Evolutionary conservation across 257 asterid species (phyloP), one percentile per base, ranked within the genome.

Genomic region (Apocynum venetum): DNA sequence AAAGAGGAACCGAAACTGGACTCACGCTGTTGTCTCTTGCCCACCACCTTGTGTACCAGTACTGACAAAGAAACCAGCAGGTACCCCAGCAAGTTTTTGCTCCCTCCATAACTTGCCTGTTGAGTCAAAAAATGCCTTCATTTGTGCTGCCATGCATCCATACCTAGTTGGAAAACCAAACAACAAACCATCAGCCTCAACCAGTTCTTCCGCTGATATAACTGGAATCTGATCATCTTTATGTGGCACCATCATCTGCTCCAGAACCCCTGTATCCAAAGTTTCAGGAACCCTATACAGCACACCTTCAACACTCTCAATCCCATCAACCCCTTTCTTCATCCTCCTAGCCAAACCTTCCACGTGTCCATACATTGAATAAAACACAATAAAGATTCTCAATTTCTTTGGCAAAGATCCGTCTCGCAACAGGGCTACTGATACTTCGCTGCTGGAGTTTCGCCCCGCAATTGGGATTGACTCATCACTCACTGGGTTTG

Each of bases 31-130:
- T 15, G 92, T 86, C 80, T 88, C 92, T 44, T 88, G 92, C 43
- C 92, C 92, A n/a, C 92, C 92, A 10, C 90, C 90, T 75, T 88
- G 92, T 1, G 92, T 88, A 12, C 90, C 92, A 14, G 90, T 86
- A 73, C 90, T 83, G 52, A 86, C 89, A 65, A 88, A 88, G 77
- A 87, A 85, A 19, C 93, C 91, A 0, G 92, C 90, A 3, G 91
- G 93, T 11, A 83, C 70, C 13, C 91, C 93, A 11, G 91, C 91
- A 47, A 89, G 91, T 78, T 81, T 85, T 85, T 89, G 93, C 75
- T 84, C 86, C 66, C 81, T 81, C 91, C 93, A 89, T 80, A 89
- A 76, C 0, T 59, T 61, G 48, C 86, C 91, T 0, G 85, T 87
- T 2, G 93, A 89, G 35, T 89, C 93, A 0, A 89, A 89, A 64